These are phyloP conservation scores for Mucor plumbeus DNA, from an alignment of 371 early-diverging fungal genomes.

Conservation along the genomic window DNA sequence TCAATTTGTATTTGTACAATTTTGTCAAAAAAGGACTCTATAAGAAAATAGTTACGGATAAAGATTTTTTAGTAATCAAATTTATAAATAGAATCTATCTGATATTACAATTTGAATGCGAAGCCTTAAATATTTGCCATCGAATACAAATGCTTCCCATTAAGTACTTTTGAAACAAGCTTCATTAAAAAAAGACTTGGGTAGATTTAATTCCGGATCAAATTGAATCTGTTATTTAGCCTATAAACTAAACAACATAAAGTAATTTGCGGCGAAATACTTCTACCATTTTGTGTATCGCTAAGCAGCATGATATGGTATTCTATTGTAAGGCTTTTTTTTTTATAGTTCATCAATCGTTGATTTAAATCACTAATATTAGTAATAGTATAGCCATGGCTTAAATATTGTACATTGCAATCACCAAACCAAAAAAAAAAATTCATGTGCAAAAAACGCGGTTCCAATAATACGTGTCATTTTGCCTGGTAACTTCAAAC, in stretches of 20 bases:
- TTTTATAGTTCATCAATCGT: not conserved
- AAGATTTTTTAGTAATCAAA: not conserved
- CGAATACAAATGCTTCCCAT: not conserved
- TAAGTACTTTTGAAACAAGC: not conserved
- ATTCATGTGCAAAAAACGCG: not conserved
- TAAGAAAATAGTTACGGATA: not conserved
- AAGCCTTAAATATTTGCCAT: not conserved
- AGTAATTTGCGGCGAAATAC: not conserved
- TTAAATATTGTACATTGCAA: not conserved
- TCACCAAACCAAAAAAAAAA: too few relatives aligned
- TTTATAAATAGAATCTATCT: not conserved
- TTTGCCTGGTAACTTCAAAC: not conserved
- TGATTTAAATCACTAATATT: not conserved
- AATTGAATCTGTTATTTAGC: too few relatives aligned
- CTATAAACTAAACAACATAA: not conserved
- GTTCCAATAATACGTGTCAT: not conserved
- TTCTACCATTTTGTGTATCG: conserved; percentile 1
- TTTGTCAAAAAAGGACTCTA: not conserved
- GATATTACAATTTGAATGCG: not conserved
- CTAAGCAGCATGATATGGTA: not conserved
- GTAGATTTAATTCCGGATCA: too few relatives aligned
- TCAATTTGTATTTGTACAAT: conserved; percentile 3
- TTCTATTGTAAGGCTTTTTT: too few relatives aligned
- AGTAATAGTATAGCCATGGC: not conserved
- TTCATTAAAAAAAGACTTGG: not conserved